These are phyloP conservation scores for Sugiyamaella americana DNA, from an alignment of 805 yeast species.

Conservation along the genomic window DNA sequence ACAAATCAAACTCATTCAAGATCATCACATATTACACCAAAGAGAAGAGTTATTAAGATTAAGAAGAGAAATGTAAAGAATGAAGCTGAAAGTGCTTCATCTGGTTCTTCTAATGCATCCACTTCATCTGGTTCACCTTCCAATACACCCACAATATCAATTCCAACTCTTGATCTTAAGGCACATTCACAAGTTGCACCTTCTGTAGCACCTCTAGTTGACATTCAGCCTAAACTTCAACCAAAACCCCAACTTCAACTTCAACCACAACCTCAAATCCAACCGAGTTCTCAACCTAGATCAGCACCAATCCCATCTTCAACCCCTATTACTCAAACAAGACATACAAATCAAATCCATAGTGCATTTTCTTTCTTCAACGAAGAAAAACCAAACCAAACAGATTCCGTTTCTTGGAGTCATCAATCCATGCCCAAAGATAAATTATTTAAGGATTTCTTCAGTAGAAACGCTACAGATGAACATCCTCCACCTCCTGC, in stretches of 20 bases:
- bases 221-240: not conserved
- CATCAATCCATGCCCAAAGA: conserved; percentile 2
- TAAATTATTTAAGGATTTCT: conserved; percentile 17
- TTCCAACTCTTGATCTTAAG: not conserved
- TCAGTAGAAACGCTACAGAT: conserved; percentile 13
- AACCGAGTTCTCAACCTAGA: not conserved
- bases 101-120: conserved; percentile 3
- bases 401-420: not conserved
- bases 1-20: conserved; percentile 1
- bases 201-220: not conserved
- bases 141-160: not conserved
- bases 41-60: conserved; percentile 3
- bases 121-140: not conserved
- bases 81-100: conserved; percentile 3
- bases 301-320: not conserved
- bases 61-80: not conserved
- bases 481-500: conserved; percentile 19
- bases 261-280: not conserved
- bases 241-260: not conserved
- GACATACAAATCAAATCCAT: not conserved
- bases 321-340: not conserved
- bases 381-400: not conserved
- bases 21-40: conserved; percentile 2
- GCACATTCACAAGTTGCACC: not conserved
- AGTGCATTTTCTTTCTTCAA: not conserved